Evolutionary conservation across 2,329 filamentous ascomycete species (phyloP).

Genomic region (Colletotrichum neosansevieriae): DNA sequence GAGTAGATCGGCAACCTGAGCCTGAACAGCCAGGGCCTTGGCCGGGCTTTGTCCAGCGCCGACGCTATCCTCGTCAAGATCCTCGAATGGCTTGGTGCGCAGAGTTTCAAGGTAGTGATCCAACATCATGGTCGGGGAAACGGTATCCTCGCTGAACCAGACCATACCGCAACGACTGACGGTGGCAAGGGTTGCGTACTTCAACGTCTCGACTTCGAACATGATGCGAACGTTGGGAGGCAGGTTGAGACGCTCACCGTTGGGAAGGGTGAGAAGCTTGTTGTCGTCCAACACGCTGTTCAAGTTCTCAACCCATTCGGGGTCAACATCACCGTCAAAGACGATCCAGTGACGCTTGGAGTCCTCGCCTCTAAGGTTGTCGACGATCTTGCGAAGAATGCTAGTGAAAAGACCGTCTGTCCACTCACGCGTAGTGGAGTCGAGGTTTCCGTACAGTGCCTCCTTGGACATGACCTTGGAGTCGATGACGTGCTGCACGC

Average conservation of each 20-base stretch:
- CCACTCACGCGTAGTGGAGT: slow-evolving; percentile 98
- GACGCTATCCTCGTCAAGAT: slow-evolving; percentile 92
- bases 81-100: slow-evolving; percentile 87
- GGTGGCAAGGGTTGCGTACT: slow-evolving; percentile 97
- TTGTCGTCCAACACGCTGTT: slow-evolving; percentile 99
- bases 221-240: slow-evolving; percentile 97
- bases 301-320: slow-evolving; percentile 99
- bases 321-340: slow-evolving; percentile 98
- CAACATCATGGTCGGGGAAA: slow-evolving; percentile 93
- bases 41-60: slow-evolving; percentile 80
- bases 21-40: slow-evolving; percentile 83
- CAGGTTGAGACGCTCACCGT: slow-evolving; percentile 96
- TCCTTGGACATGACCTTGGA: slow-evolving; percentile 99
- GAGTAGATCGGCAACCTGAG: slow-evolving; percentile 82
- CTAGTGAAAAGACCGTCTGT: slow-evolving; percentile 98
- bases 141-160: slow-evolving; percentile 99
- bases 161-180: slow-evolving; percentile 99
- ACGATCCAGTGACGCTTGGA: slow-evolving; percentile 99
- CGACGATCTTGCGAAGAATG: slow-evolving; percentile 97
- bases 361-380: slow-evolving; percentile 97
- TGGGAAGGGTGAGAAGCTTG: slow-evolving; percentile 95
- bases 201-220: slow-evolving; percentile 98
- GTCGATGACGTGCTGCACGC: slow-evolving; percentile 97
- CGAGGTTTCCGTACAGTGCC: slow-evolving; percentile 92
- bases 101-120: slow-evolving; percentile 89